phyloP scores from a whole-genome alignment of 495 filamentous ascomycete species.

The Cladorrhinum samala region DNA sequence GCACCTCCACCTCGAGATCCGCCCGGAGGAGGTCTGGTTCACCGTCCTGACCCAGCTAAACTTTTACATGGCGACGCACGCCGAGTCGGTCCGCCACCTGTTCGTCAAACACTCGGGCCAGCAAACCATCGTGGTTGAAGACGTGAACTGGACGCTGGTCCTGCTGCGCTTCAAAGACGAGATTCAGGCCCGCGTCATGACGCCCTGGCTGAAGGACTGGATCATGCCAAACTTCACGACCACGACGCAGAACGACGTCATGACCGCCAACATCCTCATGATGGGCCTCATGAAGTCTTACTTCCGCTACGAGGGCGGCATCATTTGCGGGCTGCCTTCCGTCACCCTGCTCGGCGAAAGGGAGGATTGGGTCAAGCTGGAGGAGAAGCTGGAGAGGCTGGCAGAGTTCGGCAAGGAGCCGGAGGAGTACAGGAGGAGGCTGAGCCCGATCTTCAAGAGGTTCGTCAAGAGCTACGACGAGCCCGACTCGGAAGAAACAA shows the following conservation, averaged over 20 bases:
- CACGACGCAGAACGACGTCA: conserved; percentile 24
- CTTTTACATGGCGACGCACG: conserved; percentile 46
- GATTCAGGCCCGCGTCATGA: conserved; percentile 24
- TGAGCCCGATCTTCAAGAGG: conserved; percentile 30
- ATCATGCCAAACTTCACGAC: conserved; percentile 36
- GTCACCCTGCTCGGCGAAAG: conserved; percentile 34
- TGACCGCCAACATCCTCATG: conserved; percentile 33
- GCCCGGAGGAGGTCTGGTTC: conserved; percentile 57
- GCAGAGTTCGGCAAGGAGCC: conserved; percentile 33
- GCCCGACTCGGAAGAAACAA: conserved; percentile 27
- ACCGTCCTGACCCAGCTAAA: conserved; percentile 49
- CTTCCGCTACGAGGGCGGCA: conserved; percentile 21
- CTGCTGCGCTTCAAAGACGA: conserved; percentile 18
- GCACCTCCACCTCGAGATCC: conserved; percentile 46
- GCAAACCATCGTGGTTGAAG: conserved; percentile 32
- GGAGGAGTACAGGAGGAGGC: conserved; percentile 15
- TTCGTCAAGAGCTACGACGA: conserved; percentile 31
- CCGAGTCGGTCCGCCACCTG: conserved; percentile 34
- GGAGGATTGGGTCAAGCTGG: conserved; percentile 32
- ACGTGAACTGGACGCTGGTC: conserved; percentile 12
- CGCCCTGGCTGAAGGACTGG: conserved; percentile 25
- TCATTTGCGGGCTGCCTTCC: conserved; percentile 33
- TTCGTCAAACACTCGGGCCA: conserved; percentile 43
- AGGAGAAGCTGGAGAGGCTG: conserved; percentile 24
- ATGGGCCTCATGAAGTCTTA: conserved; percentile 35